Percentiles rank a stretch among this genome's conserved stretches.
These are phyloP conservation scores for Penicillium palitans DNA, from an alignment of 2,329 filamentous ascomycete species.

Conservation along the genomic window DNA sequence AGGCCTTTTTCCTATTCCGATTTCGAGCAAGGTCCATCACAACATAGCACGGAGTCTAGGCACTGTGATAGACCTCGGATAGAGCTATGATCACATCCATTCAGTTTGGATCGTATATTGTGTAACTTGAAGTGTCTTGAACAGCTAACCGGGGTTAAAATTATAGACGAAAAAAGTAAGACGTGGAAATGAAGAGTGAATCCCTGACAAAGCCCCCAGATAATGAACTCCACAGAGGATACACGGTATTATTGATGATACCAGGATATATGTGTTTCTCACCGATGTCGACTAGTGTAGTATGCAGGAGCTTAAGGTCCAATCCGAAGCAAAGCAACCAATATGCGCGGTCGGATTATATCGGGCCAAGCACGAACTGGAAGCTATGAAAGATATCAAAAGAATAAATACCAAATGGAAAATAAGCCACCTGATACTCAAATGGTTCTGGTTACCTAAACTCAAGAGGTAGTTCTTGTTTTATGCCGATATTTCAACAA, in stretches of 20 bases:
- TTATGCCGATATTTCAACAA: conserved; percentile 8
- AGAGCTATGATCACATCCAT: conserved; percentile 4
- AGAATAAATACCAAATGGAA: background rate
- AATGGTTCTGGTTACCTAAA: background rate
- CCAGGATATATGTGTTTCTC: background rate
- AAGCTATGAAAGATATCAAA: background rate
- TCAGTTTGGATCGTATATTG: conserved; percentile 11
- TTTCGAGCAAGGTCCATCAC: conserved; percentile 7
- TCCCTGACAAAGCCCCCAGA: background rate
- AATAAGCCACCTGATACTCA: background rate
- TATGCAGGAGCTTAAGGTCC: conserved; percentile 7
- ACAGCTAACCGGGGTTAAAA: conserved; percentile 4
- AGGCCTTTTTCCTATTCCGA: conserved; percentile 8
- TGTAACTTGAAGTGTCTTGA: conserved; percentile 27
- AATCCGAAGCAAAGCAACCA: conserved; percentile 4
- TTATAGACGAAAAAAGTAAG: conserved; percentile 10
- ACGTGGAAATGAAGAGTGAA: background rate
- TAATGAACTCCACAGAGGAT: background rate
- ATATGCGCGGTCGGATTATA: conserved; percentile 16
- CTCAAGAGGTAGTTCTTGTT: conserved; percentile 9
- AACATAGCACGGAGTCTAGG: conserved; percentile 9
- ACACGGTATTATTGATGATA: background rate
- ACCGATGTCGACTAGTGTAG: background rate
- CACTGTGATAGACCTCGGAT: conserved; percentile 16
- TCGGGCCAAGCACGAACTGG: conserved; percentile 11